Base-by-base conservation (phyloP, 2,329 filamentous ascomycete genomes). In the Coleophoma crateriformis region DNA sequence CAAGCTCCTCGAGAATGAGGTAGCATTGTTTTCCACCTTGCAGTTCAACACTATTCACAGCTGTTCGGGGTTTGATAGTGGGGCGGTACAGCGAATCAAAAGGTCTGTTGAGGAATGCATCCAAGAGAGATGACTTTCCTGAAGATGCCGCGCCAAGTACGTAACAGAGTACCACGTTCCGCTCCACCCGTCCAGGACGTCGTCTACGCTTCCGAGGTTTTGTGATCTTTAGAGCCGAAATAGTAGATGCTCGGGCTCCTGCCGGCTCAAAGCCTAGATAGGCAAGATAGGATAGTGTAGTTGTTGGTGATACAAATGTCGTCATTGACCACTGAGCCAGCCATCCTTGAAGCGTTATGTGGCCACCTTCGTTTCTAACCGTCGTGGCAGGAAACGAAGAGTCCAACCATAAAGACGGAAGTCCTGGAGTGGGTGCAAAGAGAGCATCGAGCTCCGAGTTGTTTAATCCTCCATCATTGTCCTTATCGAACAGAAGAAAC, bases 241-340 rank as follows among this genome's bases (percentile, higher is more conserved):
- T 89, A 2, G 88, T 90, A 0, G 85, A 84, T 37, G 87, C 85
- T 50, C 86, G 87, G 58, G 87, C 88, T 58, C 87, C 87, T 2
- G 82, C 74, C 2, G 88, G 85, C 64, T 97, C 94, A 62, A 96
- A 99, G 1, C 94, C 94, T 2, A 99, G 83, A 64, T 96, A 96
- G 3, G 94, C 94, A 2, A 99, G 82, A 66, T 99, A 99, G 60
- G 95, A 91, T 4, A 99, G 77, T 0, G 94, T 97, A 0, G 90
- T 96, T 65, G 94, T 95, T 12, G 94, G 92, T 50, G 95, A 91
- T 52, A 95, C 83, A 61, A 97, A 99, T 0, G 94, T 99, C 0
- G 94, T 99, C 94, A 99, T 99, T 66, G 91, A 96, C 94, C 94
- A 99, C 62, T 99, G 94, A 4, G 94, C 94, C 35, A 99, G 80